Evolutionary conservation across 2,329 filamentous ascomycete genomes (phyloP).

Genomic region (Epichloe scottii): DNA sequence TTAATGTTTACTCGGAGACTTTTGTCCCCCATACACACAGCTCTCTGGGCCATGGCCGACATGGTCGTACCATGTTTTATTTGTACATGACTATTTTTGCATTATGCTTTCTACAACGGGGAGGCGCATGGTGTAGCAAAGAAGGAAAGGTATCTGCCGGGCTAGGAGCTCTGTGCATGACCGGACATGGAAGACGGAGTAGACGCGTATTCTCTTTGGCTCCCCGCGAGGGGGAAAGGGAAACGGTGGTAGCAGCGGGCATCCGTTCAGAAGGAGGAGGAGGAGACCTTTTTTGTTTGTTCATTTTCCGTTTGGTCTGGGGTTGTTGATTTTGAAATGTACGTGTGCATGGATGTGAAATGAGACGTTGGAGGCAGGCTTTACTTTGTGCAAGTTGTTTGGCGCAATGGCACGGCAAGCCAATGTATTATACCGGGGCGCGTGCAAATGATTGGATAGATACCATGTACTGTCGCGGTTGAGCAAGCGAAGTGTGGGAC

Average conservation of each 20-base stretch:
- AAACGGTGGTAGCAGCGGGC: background rate
- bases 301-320: background rate
- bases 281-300: background rate
- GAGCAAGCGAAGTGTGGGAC: background rate
- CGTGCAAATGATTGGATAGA: background rate
- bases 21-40: background rate
- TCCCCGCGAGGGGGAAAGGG: background rate
- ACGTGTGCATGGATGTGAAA: background rate
- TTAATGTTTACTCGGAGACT: background rate
- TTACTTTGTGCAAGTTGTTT: background rate
- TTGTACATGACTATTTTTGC: background rate
- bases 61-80: background rate
- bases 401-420: background rate
- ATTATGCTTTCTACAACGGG: background rate
- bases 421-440: background rate
- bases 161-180: background rate
- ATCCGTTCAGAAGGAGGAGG: background rate
- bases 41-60: background rate
- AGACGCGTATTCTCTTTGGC: background rate
- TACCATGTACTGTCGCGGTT: background rate
- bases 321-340: background rate
- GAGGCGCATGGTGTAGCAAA: background rate
- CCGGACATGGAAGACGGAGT: background rate
- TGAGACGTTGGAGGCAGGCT: background rate
- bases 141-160: background rate